phyloP scores from a whole-genome alignment of 2,329 filamentous ascomycete species.

The Daldinia eschscholtzii region DNA sequence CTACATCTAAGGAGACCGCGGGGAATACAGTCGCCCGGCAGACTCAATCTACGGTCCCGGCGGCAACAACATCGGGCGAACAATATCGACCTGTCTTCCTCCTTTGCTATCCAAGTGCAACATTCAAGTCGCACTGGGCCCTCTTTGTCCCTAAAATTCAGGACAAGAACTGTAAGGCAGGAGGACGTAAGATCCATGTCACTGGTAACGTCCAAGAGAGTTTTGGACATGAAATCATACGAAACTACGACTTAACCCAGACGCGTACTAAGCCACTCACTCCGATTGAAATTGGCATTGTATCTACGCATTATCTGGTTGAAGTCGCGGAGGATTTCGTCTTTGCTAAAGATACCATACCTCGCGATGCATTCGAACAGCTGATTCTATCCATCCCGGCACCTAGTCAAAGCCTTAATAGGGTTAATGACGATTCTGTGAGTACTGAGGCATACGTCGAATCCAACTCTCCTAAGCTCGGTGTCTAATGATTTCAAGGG shows the following conservation, averaged over 20 bases:
- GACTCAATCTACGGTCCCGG: neutral
- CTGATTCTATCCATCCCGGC: neutral
- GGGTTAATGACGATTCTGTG: neutral
- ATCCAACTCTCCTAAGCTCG: neutral
- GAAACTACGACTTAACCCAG: neutral
- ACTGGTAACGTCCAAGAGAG: neutral
- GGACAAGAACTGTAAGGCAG: neutral
- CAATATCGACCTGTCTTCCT: constrained; percentile 3
- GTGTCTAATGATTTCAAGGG: neutral
- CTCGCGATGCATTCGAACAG: neutral
- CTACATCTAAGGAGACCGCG: neutral
- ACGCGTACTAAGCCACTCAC: neutral
- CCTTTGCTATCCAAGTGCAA: neutral
- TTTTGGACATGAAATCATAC: neutral
- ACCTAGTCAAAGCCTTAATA: neutral
- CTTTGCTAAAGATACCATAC: neutral
- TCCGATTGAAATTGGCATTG: neutral
- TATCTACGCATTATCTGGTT: neutral
- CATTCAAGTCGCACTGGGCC: constrained; percentile 3
- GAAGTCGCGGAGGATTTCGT: neutral
- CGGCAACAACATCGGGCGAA: constrained; percentile 9
- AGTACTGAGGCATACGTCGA: neutral
- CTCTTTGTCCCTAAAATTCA: neutral
- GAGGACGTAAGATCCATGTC: constrained; percentile 1
- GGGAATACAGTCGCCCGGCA: neutral